phyloP scores from a whole-genome alignment of 768 basidiomycete species.

The Auriculariales sp. region DNA sequence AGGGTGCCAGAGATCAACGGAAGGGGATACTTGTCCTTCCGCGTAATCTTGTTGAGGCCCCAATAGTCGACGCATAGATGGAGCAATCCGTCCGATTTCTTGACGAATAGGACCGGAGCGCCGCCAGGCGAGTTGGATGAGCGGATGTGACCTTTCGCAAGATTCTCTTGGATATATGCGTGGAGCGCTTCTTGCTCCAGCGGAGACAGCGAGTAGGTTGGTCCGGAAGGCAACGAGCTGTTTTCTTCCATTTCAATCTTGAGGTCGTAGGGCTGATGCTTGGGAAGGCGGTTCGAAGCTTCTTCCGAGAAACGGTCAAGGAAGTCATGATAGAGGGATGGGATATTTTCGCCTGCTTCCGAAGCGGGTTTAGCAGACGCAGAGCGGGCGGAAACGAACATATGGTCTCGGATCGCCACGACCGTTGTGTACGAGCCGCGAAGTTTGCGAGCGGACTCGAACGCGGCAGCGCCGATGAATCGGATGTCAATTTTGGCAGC shows the following conservation, averaged over 20 bases:
- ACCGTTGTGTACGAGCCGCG: background rate
- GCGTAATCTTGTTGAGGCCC: slow-evolving; percentile 17
- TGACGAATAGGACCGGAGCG: slow-evolving; percentile 15
- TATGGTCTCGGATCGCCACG: background rate
- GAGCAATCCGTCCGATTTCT: slow-evolving; percentile 21
- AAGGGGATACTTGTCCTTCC: slow-evolving; percentile 20
- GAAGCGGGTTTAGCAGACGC: background rate
- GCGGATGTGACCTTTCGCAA: slow-evolving; percentile 21
- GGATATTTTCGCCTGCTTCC: background rate
- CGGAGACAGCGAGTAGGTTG: slow-evolving; percentile 20
- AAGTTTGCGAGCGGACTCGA: background rate
- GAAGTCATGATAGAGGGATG: slow-evolving; percentile 1
- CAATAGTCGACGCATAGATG: slow-evolving; percentile 18
- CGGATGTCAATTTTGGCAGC: background rate
- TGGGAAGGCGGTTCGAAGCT: slow-evolving; percentile 14
- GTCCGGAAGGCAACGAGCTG: slow-evolving; percentile 13
- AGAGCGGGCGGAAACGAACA: background rate
- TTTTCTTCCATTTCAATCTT: slow-evolving; percentile 20
- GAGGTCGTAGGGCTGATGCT: slow-evolving; percentile 22
- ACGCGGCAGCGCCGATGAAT: background rate
- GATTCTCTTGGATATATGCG: slow-evolving; percentile 22
- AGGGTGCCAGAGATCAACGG: slow-evolving; percentile 23
- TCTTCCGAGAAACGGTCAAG: slow-evolving; percentile 1
- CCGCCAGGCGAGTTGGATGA: slow-evolving; percentile 13
- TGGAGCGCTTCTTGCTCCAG: slow-evolving; percentile 19